These are phyloP conservation scores for Cytidiella melzeri DNA, from an alignment of 768 basidiomycete genomes.

Conservation along the genomic window DNA sequence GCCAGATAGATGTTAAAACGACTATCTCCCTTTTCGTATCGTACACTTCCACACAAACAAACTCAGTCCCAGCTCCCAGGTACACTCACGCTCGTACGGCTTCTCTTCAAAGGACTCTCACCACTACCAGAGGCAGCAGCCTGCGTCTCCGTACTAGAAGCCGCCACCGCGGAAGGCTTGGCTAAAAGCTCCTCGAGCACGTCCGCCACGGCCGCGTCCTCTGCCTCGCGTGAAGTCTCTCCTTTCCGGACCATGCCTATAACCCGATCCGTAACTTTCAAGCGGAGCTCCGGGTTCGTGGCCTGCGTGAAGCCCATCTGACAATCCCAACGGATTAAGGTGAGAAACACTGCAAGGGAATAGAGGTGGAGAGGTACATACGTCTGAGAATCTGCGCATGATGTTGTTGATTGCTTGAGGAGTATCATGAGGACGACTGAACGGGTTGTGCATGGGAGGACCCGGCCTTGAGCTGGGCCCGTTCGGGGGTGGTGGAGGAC, in stretches of 20 bases:
- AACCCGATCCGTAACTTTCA: conserved; percentile 32
- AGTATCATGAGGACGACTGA: background rate
- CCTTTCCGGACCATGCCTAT: conserved; percentile 2
- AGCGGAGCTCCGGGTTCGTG: conserved; percentile 49
- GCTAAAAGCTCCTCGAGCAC: conserved; percentile 23
- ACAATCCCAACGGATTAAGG: too few species aligned
- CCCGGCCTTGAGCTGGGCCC: conserved; percentile 25
- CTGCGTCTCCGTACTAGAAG: background rate
- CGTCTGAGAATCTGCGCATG: conserved; percentile 55
- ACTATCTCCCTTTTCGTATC: background rate
- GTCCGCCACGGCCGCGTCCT: conserved; percentile 22
- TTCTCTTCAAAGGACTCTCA: conserved; percentile 1
- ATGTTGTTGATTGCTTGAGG: conserved; percentile 33
- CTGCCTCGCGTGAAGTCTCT: conserved; percentile 10
- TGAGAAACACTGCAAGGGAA: background rate
- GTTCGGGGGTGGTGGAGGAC: conserved; percentile 28
- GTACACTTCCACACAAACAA: background rate
- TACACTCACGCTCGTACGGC: background rate
- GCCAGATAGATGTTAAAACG: background rate
- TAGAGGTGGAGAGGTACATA: conserved; percentile 30
- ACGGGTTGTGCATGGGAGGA: conserved; percentile 1
- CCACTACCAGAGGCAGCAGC: background rate
- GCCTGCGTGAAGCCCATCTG: conserved; percentile 74
- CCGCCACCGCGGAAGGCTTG: conserved; percentile 1
- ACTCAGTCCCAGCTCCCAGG: conserved; percentile 8